These are phyloP conservation scores for Triticum dicoccoides DNA, from an alignment of 176 grass and related monocot species.

Conservation along the genomic window DNA sequence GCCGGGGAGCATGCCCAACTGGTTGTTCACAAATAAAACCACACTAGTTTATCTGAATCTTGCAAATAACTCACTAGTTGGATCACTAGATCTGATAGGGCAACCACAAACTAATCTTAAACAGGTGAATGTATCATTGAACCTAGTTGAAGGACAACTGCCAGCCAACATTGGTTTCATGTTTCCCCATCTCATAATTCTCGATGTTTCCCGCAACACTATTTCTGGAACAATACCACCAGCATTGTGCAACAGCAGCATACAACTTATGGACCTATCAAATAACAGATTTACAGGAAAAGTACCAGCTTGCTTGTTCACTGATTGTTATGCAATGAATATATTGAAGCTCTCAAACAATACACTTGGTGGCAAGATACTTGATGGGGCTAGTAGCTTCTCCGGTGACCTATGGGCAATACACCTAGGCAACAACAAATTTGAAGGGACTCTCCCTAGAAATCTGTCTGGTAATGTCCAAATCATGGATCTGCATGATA, in stretches of 20 bases:
- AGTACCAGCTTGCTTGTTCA: background rate
- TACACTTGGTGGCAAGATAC: background rate
- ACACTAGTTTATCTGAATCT: slow-evolving; percentile 10
- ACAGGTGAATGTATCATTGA: slow-evolving; percentile 12
- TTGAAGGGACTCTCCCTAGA: background rate
- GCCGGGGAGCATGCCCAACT: slow-evolving; percentile 23
- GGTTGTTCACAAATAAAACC: slow-evolving; percentile 27
- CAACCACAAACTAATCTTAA: background rate
- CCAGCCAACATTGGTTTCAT: slow-evolving; percentile 5
- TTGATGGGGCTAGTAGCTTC: background rate
- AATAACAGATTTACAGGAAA: slow-evolving; percentile 29
- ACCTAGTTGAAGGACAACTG: slow-evolving; percentile 8
- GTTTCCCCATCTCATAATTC: background rate
- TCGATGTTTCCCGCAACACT: slow-evolving; percentile 19
- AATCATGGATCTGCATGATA: background rate
- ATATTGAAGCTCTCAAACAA: slow-evolving; percentile 22
- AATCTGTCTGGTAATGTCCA: background rate
- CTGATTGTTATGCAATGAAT: background rate
- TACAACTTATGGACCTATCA: background rate
- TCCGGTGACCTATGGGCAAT: background rate
- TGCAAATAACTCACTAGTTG: slow-evolving; percentile 7
- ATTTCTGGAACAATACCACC: slow-evolving; percentile 25
- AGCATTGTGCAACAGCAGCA: background rate
- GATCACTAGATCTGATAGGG: background rate
- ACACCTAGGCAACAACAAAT: background rate